These are phyloP conservation scores for Epichloe sibirici DNA, from an alignment of 2,329 filamentous ascomycete genomes.

Conservation along the genomic window DNA sequence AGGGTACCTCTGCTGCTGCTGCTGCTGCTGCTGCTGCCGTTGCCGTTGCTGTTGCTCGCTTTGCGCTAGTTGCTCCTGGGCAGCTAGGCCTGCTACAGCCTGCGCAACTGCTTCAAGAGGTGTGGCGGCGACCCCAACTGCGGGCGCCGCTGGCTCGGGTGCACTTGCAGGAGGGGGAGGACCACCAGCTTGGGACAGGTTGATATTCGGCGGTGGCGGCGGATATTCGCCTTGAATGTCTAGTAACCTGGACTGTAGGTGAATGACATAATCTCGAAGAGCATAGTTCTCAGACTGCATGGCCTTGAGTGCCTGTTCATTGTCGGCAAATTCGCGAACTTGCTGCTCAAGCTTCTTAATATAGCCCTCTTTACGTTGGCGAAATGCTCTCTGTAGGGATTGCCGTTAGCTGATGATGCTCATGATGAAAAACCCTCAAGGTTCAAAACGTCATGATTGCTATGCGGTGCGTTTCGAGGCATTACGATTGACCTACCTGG, in stretches of 20 bases:
- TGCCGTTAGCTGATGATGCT: neutral
- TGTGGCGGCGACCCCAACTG: constrained; percentile 21
- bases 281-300: constrained; percentile 82
- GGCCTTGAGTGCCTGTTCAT: constrained; percentile 68
- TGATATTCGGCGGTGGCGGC: constrained; percentile 68
- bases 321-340: constrained; percentile 64
- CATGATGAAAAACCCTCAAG: neutral
- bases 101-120: constrained; percentile 39
- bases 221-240: constrained; percentile 77
- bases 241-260: constrained; percentile 73
- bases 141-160: constrained; percentile 14
- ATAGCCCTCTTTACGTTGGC: constrained; percentile 93
- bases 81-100: constrained; percentile 31
- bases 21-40: neutral
- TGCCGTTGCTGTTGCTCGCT: constrained; percentile 19
- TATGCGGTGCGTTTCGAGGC: neutral
- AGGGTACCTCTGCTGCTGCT: constrained; percentile 11
- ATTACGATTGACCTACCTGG: constrained; percentile 49
- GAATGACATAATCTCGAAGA: constrained; percentile 84
- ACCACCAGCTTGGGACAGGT: constrained; percentile 34
- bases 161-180: constrained; percentile 13
- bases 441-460: neutral
- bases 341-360: constrained; percentile 96
- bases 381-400: constrained; percentile 70
- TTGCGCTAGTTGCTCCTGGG: constrained; percentile 26